phyloP scores from a whole-genome alignment of 495 filamentous ascomycete genomes.

The Annulohypoxylon maeteangense region DNA sequence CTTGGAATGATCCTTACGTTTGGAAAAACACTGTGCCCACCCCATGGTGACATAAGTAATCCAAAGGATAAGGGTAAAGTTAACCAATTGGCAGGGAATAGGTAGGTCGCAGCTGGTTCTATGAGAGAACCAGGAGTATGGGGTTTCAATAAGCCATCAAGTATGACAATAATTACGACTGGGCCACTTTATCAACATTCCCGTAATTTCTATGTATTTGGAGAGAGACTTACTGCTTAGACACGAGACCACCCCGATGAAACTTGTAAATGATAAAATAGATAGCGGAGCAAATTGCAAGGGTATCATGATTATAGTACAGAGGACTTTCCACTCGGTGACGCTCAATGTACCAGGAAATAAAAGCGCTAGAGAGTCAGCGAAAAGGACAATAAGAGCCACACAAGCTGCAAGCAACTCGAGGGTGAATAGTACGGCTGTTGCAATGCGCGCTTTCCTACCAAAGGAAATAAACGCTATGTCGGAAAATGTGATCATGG shows the following conservation, averaged over 20 bases:
- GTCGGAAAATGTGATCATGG: conserved; percentile 88
- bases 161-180: conserved; percentile 83
- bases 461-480: conserved; percentile 93
- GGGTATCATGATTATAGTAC: conserved; percentile 81
- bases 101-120: conserved; percentile 80
- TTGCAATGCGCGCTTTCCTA: conserved; percentile 78
- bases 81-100: conserved; percentile 86
- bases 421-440: conserved; percentile 85
- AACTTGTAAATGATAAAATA: conserved; percentile 86
- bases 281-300: conserved; percentile 87
- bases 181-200: conserved; percentile 30
- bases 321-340: conserved; percentile 86
- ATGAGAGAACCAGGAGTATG: conserved; percentile 83
- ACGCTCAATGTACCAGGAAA: conserved; percentile 75
- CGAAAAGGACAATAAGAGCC: conserved; percentile 91
- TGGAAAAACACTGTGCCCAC: conserved; percentile 93
- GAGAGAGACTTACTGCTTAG: conserved; percentile 74
- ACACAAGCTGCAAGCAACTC: conserved; percentile 91
- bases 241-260: conserved; percentile 88
- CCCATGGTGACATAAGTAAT: conserved; percentile 97
- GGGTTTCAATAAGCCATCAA: conserved; percentile 87
- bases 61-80: conserved; percentile 93
- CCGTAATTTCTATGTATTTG: neutral
- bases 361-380: conserved; percentile 84
- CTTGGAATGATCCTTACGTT: conserved; percentile 60